These are phyloP conservation scores for Crithidia fasciculata DNA, from an alignment of 208 protist genomes.

Conservation along the genomic window DNA sequence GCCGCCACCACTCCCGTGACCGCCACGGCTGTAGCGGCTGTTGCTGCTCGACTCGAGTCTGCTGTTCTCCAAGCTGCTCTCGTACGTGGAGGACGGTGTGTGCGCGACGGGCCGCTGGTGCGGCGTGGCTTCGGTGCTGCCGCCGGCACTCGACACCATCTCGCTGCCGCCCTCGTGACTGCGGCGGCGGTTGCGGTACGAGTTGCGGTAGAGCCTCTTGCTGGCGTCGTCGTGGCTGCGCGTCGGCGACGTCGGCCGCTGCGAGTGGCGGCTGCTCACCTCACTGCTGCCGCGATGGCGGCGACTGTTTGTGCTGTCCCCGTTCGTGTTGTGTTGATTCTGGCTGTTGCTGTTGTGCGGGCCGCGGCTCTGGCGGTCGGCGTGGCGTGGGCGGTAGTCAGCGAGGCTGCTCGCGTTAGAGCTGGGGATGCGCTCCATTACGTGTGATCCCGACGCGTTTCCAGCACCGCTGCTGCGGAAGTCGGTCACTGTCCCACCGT, in stretches of 20 bases:
- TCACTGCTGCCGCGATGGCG: conserved; percentile 22
- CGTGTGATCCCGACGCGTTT: not conserved
- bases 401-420: conserved; percentile 26
- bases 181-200: conserved; percentile 31
- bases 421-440: conserved; percentile 15
- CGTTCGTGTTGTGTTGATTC: not conserved
- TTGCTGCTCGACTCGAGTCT: conserved; percentile 4
- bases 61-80: conserved; percentile 24
- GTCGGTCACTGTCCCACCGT: conserved; percentile 2
- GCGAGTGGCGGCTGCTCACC: conserved; percentile 16
- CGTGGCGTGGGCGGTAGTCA: conserved; percentile 13
- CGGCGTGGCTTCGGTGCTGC: conserved; percentile 15
- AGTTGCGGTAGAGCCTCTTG: conserved; percentile 29
- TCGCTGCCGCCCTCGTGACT: conserved; percentile 17
- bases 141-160: conserved; percentile 11
- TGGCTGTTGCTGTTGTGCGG: conserved; percentile 7
- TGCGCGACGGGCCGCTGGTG: conserved; percentile 18
- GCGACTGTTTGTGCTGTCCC: conserved; percentile 11
- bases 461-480: not conserved
- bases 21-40: conserved; percentile 4
- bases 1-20: not conserved
- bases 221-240: conserved; percentile 15
- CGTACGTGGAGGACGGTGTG: conserved; percentile 13
- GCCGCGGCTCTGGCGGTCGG: not conserved
- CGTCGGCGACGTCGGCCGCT: conserved; percentile 12